Conservation (phyloP, 352 stramenopile species). For the Phytophthora nicotianae region DNA sequence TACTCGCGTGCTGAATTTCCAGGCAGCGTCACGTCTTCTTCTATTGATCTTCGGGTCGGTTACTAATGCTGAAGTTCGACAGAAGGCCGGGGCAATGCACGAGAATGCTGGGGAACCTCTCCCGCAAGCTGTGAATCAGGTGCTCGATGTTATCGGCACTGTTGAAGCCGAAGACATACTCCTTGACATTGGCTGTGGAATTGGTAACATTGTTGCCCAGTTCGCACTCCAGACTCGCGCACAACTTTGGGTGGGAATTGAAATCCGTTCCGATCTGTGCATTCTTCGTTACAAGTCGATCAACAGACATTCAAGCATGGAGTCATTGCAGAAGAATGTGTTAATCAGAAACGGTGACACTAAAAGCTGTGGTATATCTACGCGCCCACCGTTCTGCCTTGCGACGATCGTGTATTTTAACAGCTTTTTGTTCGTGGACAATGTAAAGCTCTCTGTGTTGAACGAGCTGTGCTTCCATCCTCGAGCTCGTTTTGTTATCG, state of each 20-base stretch:
- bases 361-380: not conserved
- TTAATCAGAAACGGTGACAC: not conserved
- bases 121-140: not conserved
- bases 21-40: constrained; percentile 1
- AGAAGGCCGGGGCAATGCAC: constrained; percentile 3
- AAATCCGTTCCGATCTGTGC: not conserved
- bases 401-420: constrained; percentile 8
- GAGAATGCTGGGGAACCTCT: constrained; percentile 4
- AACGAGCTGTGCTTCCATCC: constrained; percentile 8
- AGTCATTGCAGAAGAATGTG: constrained; percentile 5
- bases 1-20: not conserved
- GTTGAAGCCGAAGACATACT: constrained; percentile 1
- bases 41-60: constrained; percentile 1
- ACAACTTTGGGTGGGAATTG: not conserved
- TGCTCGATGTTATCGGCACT: not conserved
- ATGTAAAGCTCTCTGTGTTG: constrained; percentile 9
- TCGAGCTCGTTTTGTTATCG: not conserved
- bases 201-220: constrained; percentile 5
- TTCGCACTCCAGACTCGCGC: constrained; percentile 4
- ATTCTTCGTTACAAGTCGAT: not conserved
- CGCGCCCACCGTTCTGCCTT: constrained; percentile 3
- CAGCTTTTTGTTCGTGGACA: constrained; percentile 12
- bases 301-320: constrained; percentile 3
- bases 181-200: constrained; percentile 5
- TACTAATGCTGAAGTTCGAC: constrained; percentile 5